A percentile compares a stretch with the other conserved stretches of the same genome.
phyloP scores from a whole-genome alignment of 2,329 filamentous ascomycete genomes.

The Fusarium sp. region DNA sequence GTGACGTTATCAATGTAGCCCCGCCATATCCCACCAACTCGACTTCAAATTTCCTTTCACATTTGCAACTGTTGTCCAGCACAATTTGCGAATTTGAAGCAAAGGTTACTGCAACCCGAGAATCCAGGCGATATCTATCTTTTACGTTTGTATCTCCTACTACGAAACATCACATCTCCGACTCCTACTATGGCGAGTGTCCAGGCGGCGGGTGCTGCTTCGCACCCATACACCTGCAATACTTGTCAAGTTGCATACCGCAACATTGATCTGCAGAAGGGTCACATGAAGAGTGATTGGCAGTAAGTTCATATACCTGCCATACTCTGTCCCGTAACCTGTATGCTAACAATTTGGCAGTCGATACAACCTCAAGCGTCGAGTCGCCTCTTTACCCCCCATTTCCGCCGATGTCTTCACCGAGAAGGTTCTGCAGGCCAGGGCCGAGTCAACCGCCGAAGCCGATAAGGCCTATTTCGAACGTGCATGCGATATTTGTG shows the following conservation, averaged over 20 bases:
- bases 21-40: constrained; percentile 48
- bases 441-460: constrained; percentile 84
- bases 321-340: neutral
- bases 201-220: constrained; percentile 55
- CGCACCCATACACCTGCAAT: constrained; percentile 97
- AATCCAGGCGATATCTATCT: neutral
- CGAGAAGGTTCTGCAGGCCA: constrained; percentile 93
- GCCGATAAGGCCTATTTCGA: constrained; percentile 92
- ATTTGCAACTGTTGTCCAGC: constrained; percentile 12
- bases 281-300: constrained; percentile 99
- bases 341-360: constrained; percentile 57
- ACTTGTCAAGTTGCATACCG: constrained; percentile 97
- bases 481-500: constrained; percentile 82
- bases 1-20: constrained; percentile 49
- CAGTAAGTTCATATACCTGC: constrained; percentile 73
- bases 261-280: constrained; percentile 90
- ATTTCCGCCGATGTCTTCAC: constrained; percentile 93
- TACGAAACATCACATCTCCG: neutral
- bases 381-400: constrained; percentile 89
- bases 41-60: constrained; percentile 43
- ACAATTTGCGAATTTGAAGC: neutral
- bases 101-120: neutral
- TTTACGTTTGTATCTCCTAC: neutral
- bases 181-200: constrained; percentile 59
- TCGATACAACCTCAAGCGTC: constrained; percentile 95